These are phyloP conservation scores for Hevea brasiliensis DNA, from an alignment of 345 rosid species.

Conservation along the genomic window DNA sequence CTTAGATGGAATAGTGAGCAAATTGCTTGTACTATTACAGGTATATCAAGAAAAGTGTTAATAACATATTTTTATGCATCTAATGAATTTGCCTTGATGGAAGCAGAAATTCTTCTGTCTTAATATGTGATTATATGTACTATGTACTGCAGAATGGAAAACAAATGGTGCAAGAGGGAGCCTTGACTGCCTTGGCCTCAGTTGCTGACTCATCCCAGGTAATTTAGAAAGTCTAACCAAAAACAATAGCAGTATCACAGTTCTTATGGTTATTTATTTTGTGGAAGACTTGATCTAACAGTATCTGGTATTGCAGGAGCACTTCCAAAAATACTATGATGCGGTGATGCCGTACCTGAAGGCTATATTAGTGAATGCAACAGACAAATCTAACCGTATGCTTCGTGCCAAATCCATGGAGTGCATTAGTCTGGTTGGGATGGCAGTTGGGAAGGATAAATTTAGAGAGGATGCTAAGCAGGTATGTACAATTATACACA, in stretches of 20 bases:
- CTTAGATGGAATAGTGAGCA: constrained; percentile 89
- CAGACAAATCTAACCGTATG: constrained; percentile 96
- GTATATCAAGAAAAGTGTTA: constrained; percentile 33
- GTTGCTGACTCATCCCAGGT: constrained; percentile 99
- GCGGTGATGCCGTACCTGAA: constrained; percentile 97
- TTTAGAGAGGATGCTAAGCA: constrained; percentile 95
- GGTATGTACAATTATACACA: constrained; percentile 40
- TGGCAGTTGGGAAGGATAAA: constrained; percentile 99
- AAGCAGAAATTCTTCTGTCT: no score
- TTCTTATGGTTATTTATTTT: background rate
- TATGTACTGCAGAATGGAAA: constrained; percentile 72
- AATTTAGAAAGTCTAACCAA: constrained; percentile 6
- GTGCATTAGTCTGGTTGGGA: constrained; percentile 98
- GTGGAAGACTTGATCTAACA: background rate
- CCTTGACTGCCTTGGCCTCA: constrained; percentile 97
- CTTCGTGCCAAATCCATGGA: constrained; percentile 99
- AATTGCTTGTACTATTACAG: constrained; percentile 91
- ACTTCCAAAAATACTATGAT: constrained; percentile 96
- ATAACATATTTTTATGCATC: background rate
- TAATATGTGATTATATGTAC: constrained; percentile 4
- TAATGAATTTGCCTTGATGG: background rate
- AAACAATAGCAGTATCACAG: no score
- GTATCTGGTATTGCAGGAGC: constrained; percentile 57
- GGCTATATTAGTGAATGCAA: constrained; percentile 88
- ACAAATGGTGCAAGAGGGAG: constrained; percentile 99